Percentiles rank a stretch among this genome's conserved stretches.
Evolutionary conservation across 345 rosid genomes (phyloP).

Genomic region (Populus pruinosa): DNA sequence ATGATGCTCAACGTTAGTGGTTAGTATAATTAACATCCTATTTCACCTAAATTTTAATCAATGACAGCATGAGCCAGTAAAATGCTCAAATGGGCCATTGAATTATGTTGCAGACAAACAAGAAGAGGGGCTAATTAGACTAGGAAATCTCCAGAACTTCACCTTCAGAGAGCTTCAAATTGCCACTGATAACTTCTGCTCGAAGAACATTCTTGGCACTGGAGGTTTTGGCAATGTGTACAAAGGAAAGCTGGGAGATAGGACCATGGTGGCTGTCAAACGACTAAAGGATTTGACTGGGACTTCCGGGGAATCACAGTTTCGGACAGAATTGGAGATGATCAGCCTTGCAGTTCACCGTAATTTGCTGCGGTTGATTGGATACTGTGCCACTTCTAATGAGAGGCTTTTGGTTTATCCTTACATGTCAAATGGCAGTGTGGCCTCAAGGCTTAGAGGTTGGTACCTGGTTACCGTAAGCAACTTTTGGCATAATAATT

Average conservation of each 20-base stretch:
- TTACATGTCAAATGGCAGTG: slow-evolving; percentile 93
- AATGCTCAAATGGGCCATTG: background rate
- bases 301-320: slow-evolving; percentile 74
- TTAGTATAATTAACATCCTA: slow-evolving; percentile 28
- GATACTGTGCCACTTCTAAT: slow-evolving; percentile 65
- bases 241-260: slow-evolving; percentile 77
- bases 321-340: slow-evolving; percentile 90
- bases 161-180: slow-evolving; percentile 78
- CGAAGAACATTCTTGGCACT: slow-evolving; percentile 76
- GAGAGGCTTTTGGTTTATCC: slow-evolving; percentile 94
- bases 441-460: slow-evolving; percentile 94
- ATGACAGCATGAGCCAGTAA: background rate
- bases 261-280: slow-evolving; percentile 75
- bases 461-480: slow-evolving; percentile 19
- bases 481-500: background rate
- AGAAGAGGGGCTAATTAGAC: slow-evolving; percentile 58
- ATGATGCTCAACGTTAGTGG: slow-evolving; percentile 48
- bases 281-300: slow-evolving; percentile 76
- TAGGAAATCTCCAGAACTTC: slow-evolving; percentile 83
- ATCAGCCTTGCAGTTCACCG: slow-evolving; percentile 94
- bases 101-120: slow-evolving; percentile 50
- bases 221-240: slow-evolving; percentile 98
- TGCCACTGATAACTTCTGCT: slow-evolving; percentile 76
- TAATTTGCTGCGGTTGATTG: slow-evolving; percentile 70
- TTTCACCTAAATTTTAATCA: background rate